phyloP scores from a whole-genome alignment of 1,284 basidiomycete species.

The Anthracocystis walkeri region DNA sequence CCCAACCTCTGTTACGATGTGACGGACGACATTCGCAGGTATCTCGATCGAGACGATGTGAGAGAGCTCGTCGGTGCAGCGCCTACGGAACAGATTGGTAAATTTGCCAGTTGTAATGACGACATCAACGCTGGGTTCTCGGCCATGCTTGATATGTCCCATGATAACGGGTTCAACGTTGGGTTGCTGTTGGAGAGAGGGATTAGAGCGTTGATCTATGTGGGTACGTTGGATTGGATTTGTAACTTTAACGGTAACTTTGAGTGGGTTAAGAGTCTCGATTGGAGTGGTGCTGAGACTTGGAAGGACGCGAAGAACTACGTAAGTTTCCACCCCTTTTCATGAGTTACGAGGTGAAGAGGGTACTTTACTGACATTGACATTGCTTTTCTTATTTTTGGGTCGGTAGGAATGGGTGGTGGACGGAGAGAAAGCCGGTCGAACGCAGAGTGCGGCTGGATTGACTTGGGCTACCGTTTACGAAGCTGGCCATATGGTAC shows the following conservation, averaged over 20 bases:
- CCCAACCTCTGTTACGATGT: constrained; percentile 59
- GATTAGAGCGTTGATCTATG: constrained; percentile 79
- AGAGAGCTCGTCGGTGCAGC: constrained; percentile 55
- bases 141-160: constrained; percentile 26
- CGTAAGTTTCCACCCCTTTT: constrained; percentile 16
- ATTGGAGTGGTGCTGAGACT: constrained; percentile 32
- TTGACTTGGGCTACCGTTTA: constrained; percentile 57
- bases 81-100: constrained; percentile 47
- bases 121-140: constrained; percentile 44
- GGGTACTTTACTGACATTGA: neutral
- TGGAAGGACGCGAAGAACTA: constrained; percentile 38
- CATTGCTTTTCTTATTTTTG: neutral
- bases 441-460: constrained; percentile 38
- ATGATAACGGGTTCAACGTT: constrained; percentile 72
- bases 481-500: constrained; percentile 61
- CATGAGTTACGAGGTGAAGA: neutral
- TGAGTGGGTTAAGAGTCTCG: constrained; percentile 46
- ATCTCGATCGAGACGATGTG: constrained; percentile 62
- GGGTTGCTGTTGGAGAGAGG: constrained; percentile 80
- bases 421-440: constrained; percentile 47
- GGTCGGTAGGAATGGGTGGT: constrained; percentile 35
- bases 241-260: constrained; percentile 62
- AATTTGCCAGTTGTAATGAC: constrained; percentile 52
- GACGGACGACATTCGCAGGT: constrained; percentile 55
- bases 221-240: constrained; percentile 72